phyloP scores from a whole-genome alignment of 768 basidiomycete genomes.

The Suillus americanus region DNA sequence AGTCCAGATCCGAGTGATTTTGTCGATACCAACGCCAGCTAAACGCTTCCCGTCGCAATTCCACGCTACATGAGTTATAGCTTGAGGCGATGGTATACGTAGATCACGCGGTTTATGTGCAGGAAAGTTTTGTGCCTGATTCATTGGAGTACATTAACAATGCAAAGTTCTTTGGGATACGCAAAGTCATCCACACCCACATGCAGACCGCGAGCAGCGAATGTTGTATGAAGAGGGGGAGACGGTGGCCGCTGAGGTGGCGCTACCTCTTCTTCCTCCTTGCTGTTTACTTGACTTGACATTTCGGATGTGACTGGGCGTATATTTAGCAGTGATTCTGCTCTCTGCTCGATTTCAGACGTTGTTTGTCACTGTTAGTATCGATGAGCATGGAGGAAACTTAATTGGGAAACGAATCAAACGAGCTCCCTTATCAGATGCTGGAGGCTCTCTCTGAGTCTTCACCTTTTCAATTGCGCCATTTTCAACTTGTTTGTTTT shows the following conservation, averaged over 20 bases:
- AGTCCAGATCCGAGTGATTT: slow-evolving; percentile 70
- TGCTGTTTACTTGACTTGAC: slow-evolving; percentile 29
- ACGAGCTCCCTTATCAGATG: too few relatives aligned
- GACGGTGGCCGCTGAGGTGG: slow-evolving; percentile 64
- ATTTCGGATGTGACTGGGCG: slow-evolving; percentile 11
- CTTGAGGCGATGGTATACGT: slow-evolving; percentile 59
- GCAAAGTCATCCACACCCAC: slow-evolving; percentile 38
- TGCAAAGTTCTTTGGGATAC: slow-evolving; percentile 6
- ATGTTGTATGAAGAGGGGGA: slow-evolving; percentile 71
- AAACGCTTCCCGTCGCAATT: slow-evolving; percentile 81
- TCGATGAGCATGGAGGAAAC: slow-evolving; percentile 18
- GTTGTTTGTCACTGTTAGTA: slow-evolving; percentile 26
- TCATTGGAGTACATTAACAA: slow-evolving; percentile 13
- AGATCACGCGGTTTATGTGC: slow-evolving; percentile 79
- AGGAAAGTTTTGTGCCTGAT: slow-evolving; percentile 74
- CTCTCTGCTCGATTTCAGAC: not conserved
- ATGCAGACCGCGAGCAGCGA: slow-evolving; percentile 69
- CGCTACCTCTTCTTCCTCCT: slow-evolving; percentile 60
- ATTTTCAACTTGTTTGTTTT: not conserved
- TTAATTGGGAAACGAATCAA: too few relatives aligned
- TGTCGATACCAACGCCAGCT: slow-evolving; percentile 82
- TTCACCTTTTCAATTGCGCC: not conserved
- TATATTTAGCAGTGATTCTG: not conserved
- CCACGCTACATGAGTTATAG: slow-evolving; percentile 79
- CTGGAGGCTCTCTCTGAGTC: too few relatives aligned